These are phyloP conservation scores for Wickerhamiella lipophila DNA, from an alignment of 805 yeast genomes.

Conservation along the genomic window DNA sequence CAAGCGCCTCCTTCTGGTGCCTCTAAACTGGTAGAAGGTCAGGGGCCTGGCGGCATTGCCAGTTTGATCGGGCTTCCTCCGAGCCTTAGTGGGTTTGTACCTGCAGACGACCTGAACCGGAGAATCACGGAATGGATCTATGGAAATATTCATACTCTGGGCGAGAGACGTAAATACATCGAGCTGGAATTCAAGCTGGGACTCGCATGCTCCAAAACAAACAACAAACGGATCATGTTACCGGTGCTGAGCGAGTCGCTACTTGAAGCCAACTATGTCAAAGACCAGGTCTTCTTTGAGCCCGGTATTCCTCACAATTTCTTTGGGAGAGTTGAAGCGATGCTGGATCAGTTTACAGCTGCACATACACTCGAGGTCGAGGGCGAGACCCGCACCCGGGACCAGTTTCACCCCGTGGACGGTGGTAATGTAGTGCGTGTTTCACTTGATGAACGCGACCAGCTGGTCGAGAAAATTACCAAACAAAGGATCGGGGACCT, in stretches of 20 bases:
- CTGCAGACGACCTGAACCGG: conserved; percentile 68
- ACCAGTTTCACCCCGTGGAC: conserved; percentile 15
- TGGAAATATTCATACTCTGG: conserved; percentile 45
- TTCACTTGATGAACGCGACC: conserved; percentile 22
- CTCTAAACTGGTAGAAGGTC: not conserved
- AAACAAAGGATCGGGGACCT: conserved; percentile 66
- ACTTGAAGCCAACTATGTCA: conserved; percentile 22
- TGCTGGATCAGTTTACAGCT: conserved; percentile 16
- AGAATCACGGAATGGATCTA: conserved; percentile 82
- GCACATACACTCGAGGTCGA: conserved; percentile 13
- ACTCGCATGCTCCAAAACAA: conserved; percentile 21
- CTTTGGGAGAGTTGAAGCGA: conserved; percentile 17
- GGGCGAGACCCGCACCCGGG: conserved; percentile 15
- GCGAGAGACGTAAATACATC: conserved; percentile 19
- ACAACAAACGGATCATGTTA: conserved; percentile 23
- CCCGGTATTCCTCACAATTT: conserved; percentile 24
- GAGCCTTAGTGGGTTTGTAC: conserved; percentile 61
- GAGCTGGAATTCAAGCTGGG: conserved; percentile 39
- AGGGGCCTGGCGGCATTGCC: conserved; percentile 20
- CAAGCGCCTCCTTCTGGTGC: not conserved
- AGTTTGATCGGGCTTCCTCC: conserved; percentile 32
- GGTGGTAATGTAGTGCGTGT: conserved; percentile 21
- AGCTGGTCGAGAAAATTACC: conserved; percentile 47
- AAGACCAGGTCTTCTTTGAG: conserved; percentile 22
- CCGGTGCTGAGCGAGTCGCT: conserved; percentile 28